phyloP scores from a whole-genome alignment of 2,329 filamentous ascomycete genomes.

The Fusarium anthophilum region DNA sequence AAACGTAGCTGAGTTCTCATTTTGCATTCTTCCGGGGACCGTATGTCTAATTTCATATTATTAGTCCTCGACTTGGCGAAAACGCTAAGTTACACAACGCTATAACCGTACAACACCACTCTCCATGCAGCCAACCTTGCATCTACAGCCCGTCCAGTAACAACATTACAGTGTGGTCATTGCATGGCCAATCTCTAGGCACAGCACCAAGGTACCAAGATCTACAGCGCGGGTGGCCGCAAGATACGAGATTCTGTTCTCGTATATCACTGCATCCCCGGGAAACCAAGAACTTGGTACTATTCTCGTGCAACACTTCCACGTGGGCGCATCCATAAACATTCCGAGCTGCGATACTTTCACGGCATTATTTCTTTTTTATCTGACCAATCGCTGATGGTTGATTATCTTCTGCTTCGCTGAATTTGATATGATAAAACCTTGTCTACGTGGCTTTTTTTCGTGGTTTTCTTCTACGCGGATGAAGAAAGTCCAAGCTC shows the following conservation, averaged over 20 bases:
- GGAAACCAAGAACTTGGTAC: background rate
- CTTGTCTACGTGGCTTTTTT: background rate
- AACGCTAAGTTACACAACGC: slow-evolving; percentile 7
- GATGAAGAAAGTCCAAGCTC: slow-evolving; percentile 67
- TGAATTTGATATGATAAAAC: background rate
- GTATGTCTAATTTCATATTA: background rate
- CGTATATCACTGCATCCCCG: slow-evolving; percentile 17
- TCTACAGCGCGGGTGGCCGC: slow-evolving; percentile 21
- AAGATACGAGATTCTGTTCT: slow-evolving; percentile 27
- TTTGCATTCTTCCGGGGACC: background rate
- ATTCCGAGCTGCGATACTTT: background rate
- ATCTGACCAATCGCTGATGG: background rate
- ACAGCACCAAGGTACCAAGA: background rate
- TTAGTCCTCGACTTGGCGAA: background rate
- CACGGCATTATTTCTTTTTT: background rate
- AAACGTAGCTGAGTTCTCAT: background rate
- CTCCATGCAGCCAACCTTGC: slow-evolving; percentile 13
- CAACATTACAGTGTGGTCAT: slow-evolving; percentile 2
- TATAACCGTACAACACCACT: background rate
- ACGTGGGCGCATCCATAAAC: background rate
- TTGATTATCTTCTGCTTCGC: slow-evolving; percentile 9
- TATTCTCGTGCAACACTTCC: slow-evolving; percentile 1
- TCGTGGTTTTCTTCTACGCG: background rate
- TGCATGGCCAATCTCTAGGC: slow-evolving; percentile 1
- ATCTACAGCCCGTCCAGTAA: background rate